Percentiles rank a stretch among this genome's conserved stretches.
Evolutionary conservation across 2,329 filamentous ascomycete genomes (phyloP).

Genomic region (Cadophora sp.): DNA sequence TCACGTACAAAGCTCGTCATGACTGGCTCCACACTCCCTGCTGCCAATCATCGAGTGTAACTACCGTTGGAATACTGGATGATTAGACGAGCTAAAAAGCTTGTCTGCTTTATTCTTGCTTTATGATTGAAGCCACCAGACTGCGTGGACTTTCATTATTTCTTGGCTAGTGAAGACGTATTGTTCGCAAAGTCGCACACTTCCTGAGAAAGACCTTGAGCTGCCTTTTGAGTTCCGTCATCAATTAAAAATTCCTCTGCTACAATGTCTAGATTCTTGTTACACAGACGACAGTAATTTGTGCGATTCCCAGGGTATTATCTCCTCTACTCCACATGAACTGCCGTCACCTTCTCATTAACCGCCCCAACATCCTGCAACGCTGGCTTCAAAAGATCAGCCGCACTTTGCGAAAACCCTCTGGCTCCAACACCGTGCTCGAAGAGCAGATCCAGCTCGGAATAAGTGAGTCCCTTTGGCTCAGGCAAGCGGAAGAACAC

Average conservation of each 20-base stretch:
- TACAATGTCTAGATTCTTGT: background rate
- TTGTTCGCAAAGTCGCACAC: background rate
- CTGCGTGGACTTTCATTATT: no score
- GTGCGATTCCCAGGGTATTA: background rate
- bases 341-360: constrained; percentile 3
- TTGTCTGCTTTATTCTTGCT: background rate
- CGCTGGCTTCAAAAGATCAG: constrained; percentile 9
- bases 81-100: background rate
- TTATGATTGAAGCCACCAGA: background rate
- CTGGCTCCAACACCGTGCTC: constrained; percentile 8
- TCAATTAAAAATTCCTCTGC: background rate
- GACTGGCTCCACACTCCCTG: background rate
- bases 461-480: constrained; percentile 7
- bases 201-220: no score
- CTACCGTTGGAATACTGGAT: background rate
- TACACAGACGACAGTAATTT: background rate
- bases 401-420: constrained; percentile 2
- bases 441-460: constrained; percentile 4
- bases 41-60: background rate
- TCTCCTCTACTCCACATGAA: constrained; percentile 9
- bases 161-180: background rate
- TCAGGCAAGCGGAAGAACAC: constrained; percentile 12
- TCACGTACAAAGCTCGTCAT: background rate
- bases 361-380: constrained; percentile 2
- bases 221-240: no score